Conservation (phyloP, 495 filamentous ascomycete genomes). For the Bacidia rubella region DNA sequence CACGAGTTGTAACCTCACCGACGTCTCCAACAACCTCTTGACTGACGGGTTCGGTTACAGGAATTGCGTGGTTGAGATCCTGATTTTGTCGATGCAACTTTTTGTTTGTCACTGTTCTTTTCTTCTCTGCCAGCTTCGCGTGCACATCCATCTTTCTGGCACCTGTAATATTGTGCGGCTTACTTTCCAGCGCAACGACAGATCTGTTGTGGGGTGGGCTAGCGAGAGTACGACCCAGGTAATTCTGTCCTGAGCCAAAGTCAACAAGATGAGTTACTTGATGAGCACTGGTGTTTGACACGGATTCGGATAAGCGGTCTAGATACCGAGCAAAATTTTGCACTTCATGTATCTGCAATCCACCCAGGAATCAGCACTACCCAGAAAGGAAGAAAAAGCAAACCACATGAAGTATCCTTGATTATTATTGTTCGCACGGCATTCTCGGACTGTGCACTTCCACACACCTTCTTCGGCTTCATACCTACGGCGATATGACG, state of each 20-base stretch:
- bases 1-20: neutral
- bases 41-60: neutral
- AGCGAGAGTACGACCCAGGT: conserved; percentile 78
- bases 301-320: conserved; percentile 35
- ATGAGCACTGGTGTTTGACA: conserved; percentile 36
- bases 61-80: neutral
- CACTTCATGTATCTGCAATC: conserved; percentile 82
- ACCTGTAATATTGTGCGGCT: conserved; percentile 67
- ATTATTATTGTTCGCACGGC: too few species aligned
- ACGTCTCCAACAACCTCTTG: neutral
- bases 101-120: conserved; percentile 59
- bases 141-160: conserved; percentile 70
- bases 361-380: too few species aligned
- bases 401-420: too few species aligned
- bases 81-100: conserved; percentile 41
- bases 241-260: conserved; percentile 93
- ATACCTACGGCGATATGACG: conserved; percentile 71
- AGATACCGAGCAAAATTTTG: conserved; percentile 52
- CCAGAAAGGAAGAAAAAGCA: too few species aligned
- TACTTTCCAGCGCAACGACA: conserved; percentile 84
- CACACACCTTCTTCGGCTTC: conserved; percentile 97
- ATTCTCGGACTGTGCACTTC: too few species aligned
- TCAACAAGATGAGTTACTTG: conserved; percentile 80
- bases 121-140: conserved; percentile 54
- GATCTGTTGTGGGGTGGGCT: conserved; percentile 71